Conservation (phyloP, 495 filamentous ascomycete species). For the Annulohypoxylon maeteangense region DNA sequence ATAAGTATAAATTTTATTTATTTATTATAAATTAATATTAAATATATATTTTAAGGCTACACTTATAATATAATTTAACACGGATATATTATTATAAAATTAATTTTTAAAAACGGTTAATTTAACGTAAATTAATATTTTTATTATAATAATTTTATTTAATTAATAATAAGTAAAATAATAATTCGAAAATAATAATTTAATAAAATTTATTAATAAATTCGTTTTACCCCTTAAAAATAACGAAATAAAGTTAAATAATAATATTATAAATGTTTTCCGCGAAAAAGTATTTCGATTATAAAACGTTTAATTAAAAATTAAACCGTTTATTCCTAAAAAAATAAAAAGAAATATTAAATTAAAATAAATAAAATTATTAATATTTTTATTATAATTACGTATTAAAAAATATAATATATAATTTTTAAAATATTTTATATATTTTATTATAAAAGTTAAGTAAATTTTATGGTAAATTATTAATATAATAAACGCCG, state of each 20-base stretch:
- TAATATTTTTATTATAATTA: background rate
- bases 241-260: slow-evolving; percentile 8
- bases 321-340: background rate
- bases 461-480: background rate
- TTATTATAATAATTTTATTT: background rate
- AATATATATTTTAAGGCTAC: background rate
- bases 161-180: slow-evolving; percentile 1
- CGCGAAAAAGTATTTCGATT: background rate
- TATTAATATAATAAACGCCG: background rate
- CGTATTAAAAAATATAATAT: slow-evolving; percentile 2
- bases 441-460: background rate
- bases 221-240: background rate
- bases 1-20: background rate
- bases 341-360: slow-evolving; percentile 3
- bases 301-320: background rate
- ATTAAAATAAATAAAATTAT: background rate
- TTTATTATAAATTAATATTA: background rate
- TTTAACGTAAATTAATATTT: slow-evolving; percentile 3
- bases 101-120: background rate
- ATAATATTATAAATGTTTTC: background rate
- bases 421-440: background rate
- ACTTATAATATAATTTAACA: slow-evolving; percentile 9
- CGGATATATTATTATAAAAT: slow-evolving; percentile 2
- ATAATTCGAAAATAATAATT: slow-evolving; percentile 1
- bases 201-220: background rate